These are phyloP conservation scores for Verticillium dahliae DNA, from an alignment of 2,329 filamentous ascomycete species.

Conservation along the genomic window DNA sequence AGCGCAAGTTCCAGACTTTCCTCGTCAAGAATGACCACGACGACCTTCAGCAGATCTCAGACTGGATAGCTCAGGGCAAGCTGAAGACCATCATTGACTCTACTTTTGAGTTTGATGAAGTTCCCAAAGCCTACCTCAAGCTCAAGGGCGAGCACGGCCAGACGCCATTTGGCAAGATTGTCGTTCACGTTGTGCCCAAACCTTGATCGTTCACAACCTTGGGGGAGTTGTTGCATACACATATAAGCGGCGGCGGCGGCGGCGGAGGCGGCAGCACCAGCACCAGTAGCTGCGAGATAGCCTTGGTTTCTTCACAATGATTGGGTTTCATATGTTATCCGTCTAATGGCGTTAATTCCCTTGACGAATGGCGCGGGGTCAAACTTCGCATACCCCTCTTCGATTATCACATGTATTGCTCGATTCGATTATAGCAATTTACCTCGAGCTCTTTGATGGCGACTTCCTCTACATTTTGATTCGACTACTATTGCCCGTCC, in stretches of 20 bases:
- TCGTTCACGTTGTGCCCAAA: conserved; percentile 26
- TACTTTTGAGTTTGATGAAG: conserved; percentile 49
- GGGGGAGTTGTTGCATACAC: no score
- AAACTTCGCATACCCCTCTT: neutral
- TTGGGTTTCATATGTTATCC: neutral
- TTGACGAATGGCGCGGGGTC: neutral
- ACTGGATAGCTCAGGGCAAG: conserved; percentile 52
- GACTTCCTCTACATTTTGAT: neutral
- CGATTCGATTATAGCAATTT: neutral
- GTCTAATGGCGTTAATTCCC: neutral
- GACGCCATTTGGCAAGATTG: conserved; percentile 45
- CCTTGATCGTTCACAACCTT: neutral
- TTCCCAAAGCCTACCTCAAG: conserved; percentile 47
- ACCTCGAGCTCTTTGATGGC: neutral
- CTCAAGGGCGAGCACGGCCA: conserved; percentile 51
- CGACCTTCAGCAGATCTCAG: conserved; percentile 42
- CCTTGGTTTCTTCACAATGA: neutral
- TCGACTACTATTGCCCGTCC: no score
- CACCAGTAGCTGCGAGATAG: neutral
- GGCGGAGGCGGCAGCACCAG: neutral
- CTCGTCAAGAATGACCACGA: conserved; percentile 31
- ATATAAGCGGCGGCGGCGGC: neutral
- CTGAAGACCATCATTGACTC: conserved; percentile 49
- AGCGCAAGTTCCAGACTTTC: conserved; percentile 33
- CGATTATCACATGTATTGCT: neutral